Conservation (phyloP, 2,329 filamentous ascomycete species). For the Phialophora verrucosa region DNA sequence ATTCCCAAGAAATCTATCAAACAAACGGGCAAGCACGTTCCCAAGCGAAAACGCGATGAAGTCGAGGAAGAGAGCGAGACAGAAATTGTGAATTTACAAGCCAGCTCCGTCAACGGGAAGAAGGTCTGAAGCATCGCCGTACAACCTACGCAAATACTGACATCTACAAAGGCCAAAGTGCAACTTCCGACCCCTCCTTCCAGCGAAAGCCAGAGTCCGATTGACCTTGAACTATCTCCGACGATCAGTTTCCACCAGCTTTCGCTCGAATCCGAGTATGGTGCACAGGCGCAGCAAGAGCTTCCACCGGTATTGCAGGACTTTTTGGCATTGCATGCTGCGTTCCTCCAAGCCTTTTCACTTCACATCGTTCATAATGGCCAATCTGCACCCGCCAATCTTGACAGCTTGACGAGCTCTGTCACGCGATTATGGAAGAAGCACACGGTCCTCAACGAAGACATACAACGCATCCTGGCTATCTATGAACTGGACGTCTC, state of each 20-base stretch:
- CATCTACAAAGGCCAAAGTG: slow-evolving; percentile 20
- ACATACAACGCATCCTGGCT: slow-evolving; percentile 70
- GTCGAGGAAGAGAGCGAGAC: slow-evolving; percentile 27
- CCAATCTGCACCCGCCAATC: slow-evolving; percentile 65
- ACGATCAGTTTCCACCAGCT: slow-evolving; percentile 28
- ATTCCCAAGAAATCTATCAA: slow-evolving; percentile 15
- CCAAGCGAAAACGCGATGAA: slow-evolving; percentile 32
- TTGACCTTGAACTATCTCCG: slow-evolving; percentile 25
- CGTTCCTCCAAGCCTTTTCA: slow-evolving; percentile 71
- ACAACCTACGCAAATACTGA: slow-evolving; percentile 10
- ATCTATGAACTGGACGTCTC: slow-evolving; percentile 54
- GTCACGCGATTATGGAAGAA: slow-evolving; percentile 75
- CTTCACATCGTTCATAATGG: slow-evolving; percentile 75
- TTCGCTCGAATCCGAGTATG: slow-evolving; percentile 17
- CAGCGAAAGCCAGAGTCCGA: slow-evolving; percentile 16
- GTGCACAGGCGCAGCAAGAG: slow-evolving; percentile 9
- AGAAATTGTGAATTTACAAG: slow-evolving; percentile 15
- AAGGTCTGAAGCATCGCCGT: slow-evolving; percentile 22
- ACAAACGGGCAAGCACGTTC: slow-evolving; percentile 12
- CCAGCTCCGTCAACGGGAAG: slow-evolving; percentile 12
- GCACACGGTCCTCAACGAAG: slow-evolving; percentile 67
- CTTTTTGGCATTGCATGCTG: slow-evolving; percentile 59
- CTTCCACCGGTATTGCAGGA: slow-evolving; percentile 29
- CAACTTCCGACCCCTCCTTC: slow-evolving; percentile 29
- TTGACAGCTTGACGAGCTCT: slow-evolving; percentile 65